phyloP scores from a whole-genome alignment of 2,329 filamentous ascomycete species.

The Cercospora sesami region DNA sequence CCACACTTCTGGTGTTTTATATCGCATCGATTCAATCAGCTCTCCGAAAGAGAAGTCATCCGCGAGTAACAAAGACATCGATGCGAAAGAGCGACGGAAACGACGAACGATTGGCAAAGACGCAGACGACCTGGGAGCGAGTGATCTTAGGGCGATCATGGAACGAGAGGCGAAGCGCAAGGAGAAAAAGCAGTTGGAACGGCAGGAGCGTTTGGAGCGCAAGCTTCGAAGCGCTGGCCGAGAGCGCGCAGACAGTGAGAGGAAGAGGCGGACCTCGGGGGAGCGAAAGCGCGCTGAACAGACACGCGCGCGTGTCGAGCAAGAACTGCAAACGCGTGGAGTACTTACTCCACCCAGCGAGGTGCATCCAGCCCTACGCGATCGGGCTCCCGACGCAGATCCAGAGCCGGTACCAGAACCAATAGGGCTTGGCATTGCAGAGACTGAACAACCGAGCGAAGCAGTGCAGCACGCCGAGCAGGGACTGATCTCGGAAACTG shows the following conservation, averaged over 20 bases:
- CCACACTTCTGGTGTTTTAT: slow-evolving; percentile 25
- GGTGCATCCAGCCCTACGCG: slow-evolving; percentile 40
- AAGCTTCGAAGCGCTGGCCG: slow-evolving; percentile 67
- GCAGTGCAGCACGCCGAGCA: neutral
- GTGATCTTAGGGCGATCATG: slow-evolving; percentile 82
- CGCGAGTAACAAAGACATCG: slow-evolving; percentile 32
- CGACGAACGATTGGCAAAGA: slow-evolving; percentile 67
- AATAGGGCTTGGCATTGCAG: slow-evolving; percentile 37
- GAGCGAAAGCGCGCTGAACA: slow-evolving; percentile 47
- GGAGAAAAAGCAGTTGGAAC: slow-evolving; percentile 69
- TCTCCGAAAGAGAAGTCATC: slow-evolving; percentile 16
- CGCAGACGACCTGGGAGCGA: slow-evolving; percentile 81
- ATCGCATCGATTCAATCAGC: slow-evolving; percentile 26
- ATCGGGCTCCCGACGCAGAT: slow-evolving; percentile 8
- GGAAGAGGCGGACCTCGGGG: slow-evolving; percentile 52
- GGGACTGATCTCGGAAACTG: slow-evolving; percentile 3
- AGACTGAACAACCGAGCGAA: slow-evolving; percentile 11
- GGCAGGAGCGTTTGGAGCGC: slow-evolving; percentile 66
- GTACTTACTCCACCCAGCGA: slow-evolving; percentile 33
- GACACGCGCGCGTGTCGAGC: slow-evolving; percentile 28
- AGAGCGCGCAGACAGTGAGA: slow-evolving; percentile 44
- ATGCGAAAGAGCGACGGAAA: slow-evolving; percentile 43
- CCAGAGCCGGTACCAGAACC: slow-evolving; percentile 22
- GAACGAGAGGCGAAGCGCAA: slow-evolving; percentile 81
- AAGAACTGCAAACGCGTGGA: slow-evolving; percentile 31